Evolutionary conservation across 2,329 filamentous ascomycete genomes (phyloP), one percentile per base, ranked within the genome.

Genomic region (Lecanoromycetidae sp.): DNA sequence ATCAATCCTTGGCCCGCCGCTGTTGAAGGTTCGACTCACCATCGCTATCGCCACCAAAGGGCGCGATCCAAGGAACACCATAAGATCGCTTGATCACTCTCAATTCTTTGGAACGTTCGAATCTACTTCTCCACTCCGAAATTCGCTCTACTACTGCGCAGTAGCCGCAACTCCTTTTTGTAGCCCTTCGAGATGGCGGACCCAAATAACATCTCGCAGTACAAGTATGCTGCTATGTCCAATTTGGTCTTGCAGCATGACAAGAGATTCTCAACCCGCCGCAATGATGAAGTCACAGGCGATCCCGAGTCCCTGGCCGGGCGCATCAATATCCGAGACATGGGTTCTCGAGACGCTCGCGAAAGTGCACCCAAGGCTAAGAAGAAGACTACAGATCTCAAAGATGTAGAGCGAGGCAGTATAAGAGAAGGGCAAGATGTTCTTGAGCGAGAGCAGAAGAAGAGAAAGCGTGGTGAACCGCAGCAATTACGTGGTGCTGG

Each of bases 161-260:
- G 22, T 41, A 50, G 49, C 46, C 52, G 52, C 52, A 46, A 25
- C 20, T 12, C 36, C 33, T 17, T 19, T 17, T 29, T 10, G 19
- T 17, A 29, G 26, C 19, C 17, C n/a, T 44, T 36, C 62, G 71
- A 64, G 45, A 88, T 90, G 85, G 75, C 83, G 66, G 84, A 74
- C 59, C 68, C 71, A 55, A 72, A 76, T 60, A 71, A 91, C 82
- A 84, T 94, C 61, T 88, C 87, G 67, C 88, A 94, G 70, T 95
- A 94, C 77, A 95, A 95, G 70, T 94, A 95, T 78, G 87, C 87
- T 80, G 87, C 86, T 67, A 96, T 98, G 91, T 98, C 91, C 71
- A 98, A 98, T 80, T 83, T 98, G 87, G 91, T 98, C 64, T 86
- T 98, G 79, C 91, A 98, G 84, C 88, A 87, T 71, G 91, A 98